These are phyloP conservation scores for Saccharomycopsis fodiens DNA, from an alignment of 805 yeast genomes.

Conservation along the genomic window DNA sequence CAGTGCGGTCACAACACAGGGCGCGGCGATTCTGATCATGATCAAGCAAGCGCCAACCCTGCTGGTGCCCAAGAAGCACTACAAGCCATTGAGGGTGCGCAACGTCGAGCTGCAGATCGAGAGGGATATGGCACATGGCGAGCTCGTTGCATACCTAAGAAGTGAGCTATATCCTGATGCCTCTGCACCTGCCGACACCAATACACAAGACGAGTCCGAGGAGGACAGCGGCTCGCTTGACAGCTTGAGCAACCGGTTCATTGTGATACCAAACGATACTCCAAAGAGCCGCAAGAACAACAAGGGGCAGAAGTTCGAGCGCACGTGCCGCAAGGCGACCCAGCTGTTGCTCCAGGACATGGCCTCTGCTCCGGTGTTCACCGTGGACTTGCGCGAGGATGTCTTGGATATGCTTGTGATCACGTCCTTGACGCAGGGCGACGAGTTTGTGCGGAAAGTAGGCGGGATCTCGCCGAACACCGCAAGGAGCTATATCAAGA, in stretches of 20 bases:
- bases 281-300: conserved; percentile 72
- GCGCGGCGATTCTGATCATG: conserved; percentile 53
- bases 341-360: conserved; percentile 45
- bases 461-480: conserved; percentile 73
- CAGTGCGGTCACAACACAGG: conserved; percentile 64
- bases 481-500: conserved; percentile 73
- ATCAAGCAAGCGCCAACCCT: conserved; percentile 57
- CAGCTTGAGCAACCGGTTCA: conserved; percentile 13
- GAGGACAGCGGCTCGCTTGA: conserved; percentile 23
- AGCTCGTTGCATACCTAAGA: conserved; percentile 30
- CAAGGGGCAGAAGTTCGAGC: conserved; percentile 71
- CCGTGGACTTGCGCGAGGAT: conserved; percentile 76
- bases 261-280: conserved; percentile 64
- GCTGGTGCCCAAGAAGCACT: conserved; percentile 37
- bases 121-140: conserved; percentile 64
- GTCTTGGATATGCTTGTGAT: conserved; percentile 75
- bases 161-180: background rate
- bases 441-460: conserved; percentile 72
- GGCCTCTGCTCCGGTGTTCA: conserved; percentile 62
- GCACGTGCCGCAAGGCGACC: conserved; percentile 58
- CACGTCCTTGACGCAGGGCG: conserved; percentile 67
- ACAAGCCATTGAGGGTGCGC: conserved; percentile 70
- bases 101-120: conserved; percentile 57
- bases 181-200: background rate
- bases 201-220: conserved; percentile 6